Conservation (phyloP, 768 basidiomycete genomes). For the Kwoniella shandongensis region DNA sequence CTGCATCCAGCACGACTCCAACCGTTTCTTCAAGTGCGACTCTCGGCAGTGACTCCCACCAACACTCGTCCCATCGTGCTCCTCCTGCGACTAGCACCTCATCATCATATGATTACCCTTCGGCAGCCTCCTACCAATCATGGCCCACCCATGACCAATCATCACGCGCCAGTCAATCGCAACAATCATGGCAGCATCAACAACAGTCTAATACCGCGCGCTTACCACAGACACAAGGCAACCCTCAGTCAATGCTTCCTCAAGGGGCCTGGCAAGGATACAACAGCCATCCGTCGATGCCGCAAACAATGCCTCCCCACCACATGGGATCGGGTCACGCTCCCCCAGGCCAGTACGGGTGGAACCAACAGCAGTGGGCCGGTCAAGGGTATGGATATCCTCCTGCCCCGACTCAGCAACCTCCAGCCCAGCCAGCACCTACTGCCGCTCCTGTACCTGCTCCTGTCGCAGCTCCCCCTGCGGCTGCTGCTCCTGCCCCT, state of each 20-base stretch:
- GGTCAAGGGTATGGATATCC: slow-evolving; percentile 23
- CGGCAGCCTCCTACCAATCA: slow-evolving; percentile 6
- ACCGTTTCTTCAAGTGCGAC: slow-evolving; percentile 14
- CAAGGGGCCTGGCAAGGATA: slow-evolving; percentile 25
- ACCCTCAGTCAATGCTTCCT: slow-evolving; percentile 4
- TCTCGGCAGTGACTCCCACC: slow-evolving; percentile 7
- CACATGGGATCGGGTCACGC: slow-evolving; percentile 11
- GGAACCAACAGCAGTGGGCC: slow-evolving; percentile 25
- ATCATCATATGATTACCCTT: slow-evolving; percentile 13
- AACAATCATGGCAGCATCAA: slow-evolving; percentile 4
- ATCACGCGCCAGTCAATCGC: slow-evolving; percentile 1
- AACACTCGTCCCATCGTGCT: slow-evolving; percentile 8
- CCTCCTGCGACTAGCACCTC: background rate
- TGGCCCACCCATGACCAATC: slow-evolving; percentile 22
- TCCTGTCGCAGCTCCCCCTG: background rate
- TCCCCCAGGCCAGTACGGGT: slow-evolving; percentile 23
- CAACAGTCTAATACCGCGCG: slow-evolving; percentile 9
- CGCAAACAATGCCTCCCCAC: slow-evolving; percentile 25
- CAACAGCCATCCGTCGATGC: slow-evolving; percentile 17
- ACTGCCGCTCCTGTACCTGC: slow-evolving; percentile 10
- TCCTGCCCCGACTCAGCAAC: slow-evolving; percentile 17
- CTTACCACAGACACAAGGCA: slow-evolving; percentile 7
- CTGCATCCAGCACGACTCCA: slow-evolving; percentile 15
- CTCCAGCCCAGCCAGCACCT: slow-evolving; percentile 15
- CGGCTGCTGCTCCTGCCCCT: slow-evolving; percentile 13